These are phyloP conservation scores for Suillus decipiens DNA, from an alignment of 768 basidiomycete species.

Conservation along the genomic window DNA sequence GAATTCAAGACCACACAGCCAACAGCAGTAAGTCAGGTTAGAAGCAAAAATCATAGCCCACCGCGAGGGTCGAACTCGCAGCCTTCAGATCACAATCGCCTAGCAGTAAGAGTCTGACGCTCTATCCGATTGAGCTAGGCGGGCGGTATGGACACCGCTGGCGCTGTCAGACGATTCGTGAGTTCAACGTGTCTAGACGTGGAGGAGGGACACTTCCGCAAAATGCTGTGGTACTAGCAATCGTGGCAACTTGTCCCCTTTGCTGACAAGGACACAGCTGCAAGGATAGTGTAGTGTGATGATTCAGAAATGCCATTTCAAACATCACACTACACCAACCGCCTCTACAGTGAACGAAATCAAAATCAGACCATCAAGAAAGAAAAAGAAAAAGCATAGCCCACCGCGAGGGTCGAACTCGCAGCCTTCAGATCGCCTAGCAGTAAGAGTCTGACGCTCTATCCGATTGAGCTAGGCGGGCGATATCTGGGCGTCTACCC, in stretches of 20 bases:
- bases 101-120: constrained; percentile 50
- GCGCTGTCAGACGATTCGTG: background rate
- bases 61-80: constrained; percentile 85
- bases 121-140: constrained; percentile 57
- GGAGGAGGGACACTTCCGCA: too few relatives aligned
- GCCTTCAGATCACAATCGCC: constrained; percentile 61
- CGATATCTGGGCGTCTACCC: constrained; percentile 11
- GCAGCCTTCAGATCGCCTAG: constrained; percentile 71
- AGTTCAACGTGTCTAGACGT: background rate
- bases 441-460: constrained; percentile 56
- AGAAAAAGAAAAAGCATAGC: constrained; percentile 46
- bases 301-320: too few relatives aligned
- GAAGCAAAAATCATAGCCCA: constrained; percentile 2
- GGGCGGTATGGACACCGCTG: constrained; percentile 26
- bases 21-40: background rate
- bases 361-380: background rate
- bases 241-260: background rate
- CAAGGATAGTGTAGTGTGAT: too few relatives aligned
- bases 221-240: background rate
- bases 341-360: too few relatives aligned
- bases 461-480: constrained; percentile 56
- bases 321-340: too few relatives aligned
- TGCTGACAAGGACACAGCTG: too few relatives aligned
- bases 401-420: constrained; percentile 86
- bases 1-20: background rate